Percentiles rank a stretch among this genome's conserved stretches.
phyloP scores from a whole-genome alignment of 2,329 filamentous ascomycete genomes.

The Incumbomyces delicatus region DNA sequence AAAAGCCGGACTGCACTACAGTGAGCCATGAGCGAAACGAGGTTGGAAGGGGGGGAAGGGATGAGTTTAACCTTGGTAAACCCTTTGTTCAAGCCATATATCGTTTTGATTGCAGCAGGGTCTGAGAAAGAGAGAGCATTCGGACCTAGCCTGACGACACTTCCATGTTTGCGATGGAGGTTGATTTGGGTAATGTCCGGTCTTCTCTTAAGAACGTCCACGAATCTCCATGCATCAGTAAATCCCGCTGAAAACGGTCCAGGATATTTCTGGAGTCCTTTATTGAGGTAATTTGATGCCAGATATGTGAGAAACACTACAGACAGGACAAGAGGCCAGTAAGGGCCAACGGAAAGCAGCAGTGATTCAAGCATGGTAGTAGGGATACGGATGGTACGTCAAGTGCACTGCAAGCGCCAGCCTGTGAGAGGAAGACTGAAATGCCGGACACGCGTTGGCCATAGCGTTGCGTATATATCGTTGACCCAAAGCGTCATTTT shows the following conservation, averaged over 20 bases:
- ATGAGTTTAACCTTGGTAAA: conserved; percentile 56
- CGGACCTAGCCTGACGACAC: conserved; percentile 65
- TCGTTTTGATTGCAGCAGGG: conserved; percentile 61
- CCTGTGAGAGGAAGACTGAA: no score
- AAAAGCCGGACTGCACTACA: conserved; percentile 59
- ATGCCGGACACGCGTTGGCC: not conserved
- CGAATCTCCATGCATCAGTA: conserved; percentile 66
- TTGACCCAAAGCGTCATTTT: not conserved
- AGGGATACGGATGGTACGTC: not conserved
- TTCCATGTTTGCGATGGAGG: conserved; percentile 62
- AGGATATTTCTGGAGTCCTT: conserved; percentile 44
- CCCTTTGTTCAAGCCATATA: conserved; percentile 76
- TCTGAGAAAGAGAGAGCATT: conserved; percentile 65
- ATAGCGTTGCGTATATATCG: not conserved
- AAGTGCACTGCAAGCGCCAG: no score
- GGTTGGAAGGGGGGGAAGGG: not conserved
- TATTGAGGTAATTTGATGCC: conserved; percentile 18
- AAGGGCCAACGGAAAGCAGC: conserved; percentile 10
- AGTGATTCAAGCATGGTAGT: conserved; percentile 18
- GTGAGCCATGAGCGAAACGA: not conserved
- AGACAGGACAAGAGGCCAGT: conserved; percentile 15
- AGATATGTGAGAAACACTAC: conserved; percentile 13
- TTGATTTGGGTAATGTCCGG: conserved; percentile 59
- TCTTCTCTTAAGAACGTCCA: conserved; percentile 54
- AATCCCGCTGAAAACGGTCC: conserved; percentile 59